Conservation (phyloP, 441 rosid species). For the Jatropha podagrica region DNA sequence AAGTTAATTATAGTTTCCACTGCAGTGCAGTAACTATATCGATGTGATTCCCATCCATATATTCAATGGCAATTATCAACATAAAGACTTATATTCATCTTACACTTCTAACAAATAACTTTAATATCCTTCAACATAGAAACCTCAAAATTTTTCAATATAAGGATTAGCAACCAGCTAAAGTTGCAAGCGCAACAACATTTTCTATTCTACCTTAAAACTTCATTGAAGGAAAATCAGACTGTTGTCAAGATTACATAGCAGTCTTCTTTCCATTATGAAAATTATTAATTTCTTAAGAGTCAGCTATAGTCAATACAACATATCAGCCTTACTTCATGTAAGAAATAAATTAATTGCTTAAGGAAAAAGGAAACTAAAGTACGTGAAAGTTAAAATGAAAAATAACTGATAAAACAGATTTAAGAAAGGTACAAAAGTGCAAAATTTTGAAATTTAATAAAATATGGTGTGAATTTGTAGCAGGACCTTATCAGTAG, state of each 20-base stretch:
- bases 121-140: background rate
- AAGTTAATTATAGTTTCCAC: constrained; percentile 2
- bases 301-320: background rate
- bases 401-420: background rate
- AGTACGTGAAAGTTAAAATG: background rate
- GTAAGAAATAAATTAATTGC: background rate
- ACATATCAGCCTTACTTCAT: background rate
- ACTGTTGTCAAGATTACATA: background rate
- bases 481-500: constrained; percentile 45
- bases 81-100: background rate
- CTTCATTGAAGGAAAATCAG: background rate
- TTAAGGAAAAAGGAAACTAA: background rate
- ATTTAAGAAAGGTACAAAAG: background rate
- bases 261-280: constrained; percentile 2
- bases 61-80: background rate
- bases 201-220: background rate
- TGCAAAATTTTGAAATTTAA: background rate
- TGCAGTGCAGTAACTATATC: background rate
- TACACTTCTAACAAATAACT: constrained; percentile 2
- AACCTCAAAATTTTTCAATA: background rate
- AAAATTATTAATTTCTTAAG: background rate
- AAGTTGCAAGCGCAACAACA: background rate
- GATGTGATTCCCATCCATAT: background rate
- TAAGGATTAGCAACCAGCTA: constrained; percentile 10
- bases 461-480: background rate